phyloP scores from a whole-genome alignment of 768 basidiomycete genomes.

The Suillus decipiens region DNA sequence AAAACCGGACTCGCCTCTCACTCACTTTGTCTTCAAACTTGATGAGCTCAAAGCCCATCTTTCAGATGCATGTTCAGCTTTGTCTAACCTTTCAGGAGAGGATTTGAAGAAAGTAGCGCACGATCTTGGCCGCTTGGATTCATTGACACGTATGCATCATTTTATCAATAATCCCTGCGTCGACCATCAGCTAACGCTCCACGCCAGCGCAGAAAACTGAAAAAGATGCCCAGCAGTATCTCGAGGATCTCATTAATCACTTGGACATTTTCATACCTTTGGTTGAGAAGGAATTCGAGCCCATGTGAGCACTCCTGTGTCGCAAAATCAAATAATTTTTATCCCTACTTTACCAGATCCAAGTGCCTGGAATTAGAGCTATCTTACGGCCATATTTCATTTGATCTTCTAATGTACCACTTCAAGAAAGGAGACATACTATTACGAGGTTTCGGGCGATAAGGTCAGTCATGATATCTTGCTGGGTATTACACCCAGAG shows the following conservation, averaged over 20 bases:
- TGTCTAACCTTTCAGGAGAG: background rate
- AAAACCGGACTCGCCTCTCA: conserved; percentile 11
- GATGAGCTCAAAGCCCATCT: conserved; percentile 9
- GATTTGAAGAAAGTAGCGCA: conserved; percentile 5
- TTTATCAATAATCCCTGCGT: too few relatives aligned
- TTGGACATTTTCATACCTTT: conserved; percentile 14
- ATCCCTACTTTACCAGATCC: conserved; percentile 12
- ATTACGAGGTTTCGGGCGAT: background rate
- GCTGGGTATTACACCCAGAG: background rate
- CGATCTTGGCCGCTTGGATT: conserved; percentile 10
- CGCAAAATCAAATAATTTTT: background rate
- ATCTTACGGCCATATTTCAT: conserved; percentile 21
- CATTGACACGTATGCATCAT: conserved; percentile 2
- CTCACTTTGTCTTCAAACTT: conserved; percentile 10
- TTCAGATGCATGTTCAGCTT: conserved; percentile 4
- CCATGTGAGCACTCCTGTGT: conserved; percentile 15
- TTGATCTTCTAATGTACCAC: conserved; percentile 19
- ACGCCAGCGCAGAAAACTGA: conserved; percentile 4
- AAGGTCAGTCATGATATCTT: background rate
- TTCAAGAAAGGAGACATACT: conserved; percentile 16
- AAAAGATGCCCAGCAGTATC: conserved; percentile 7
- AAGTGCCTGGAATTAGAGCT: conserved; percentile 18
- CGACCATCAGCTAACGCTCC: background rate
- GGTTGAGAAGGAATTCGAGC: conserved; percentile 19
- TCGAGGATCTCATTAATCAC: conserved; percentile 15